Conservation (phyloP, 495 filamentous ascomycete genomes). For the Penicillium canariense region DNA sequence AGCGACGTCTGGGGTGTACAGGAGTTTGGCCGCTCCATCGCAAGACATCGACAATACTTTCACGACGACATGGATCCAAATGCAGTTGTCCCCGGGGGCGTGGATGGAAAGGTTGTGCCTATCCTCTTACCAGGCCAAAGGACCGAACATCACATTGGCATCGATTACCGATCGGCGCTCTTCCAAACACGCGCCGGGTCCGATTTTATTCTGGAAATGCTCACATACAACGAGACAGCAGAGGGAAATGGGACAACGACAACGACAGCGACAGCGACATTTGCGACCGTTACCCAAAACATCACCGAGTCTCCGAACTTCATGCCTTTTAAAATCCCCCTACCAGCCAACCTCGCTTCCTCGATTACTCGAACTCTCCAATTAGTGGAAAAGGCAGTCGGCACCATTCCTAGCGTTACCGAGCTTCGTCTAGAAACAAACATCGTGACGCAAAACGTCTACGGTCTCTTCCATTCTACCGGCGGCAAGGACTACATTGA, state of each 20-base stretch:
- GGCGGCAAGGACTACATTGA: constrained; percentile 15
- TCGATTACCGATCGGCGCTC: constrained; percentile 12
- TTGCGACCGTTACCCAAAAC: constrained; percentile 3
- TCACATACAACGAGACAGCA: constrained; percentile 2
- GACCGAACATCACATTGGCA: constrained; percentile 16
- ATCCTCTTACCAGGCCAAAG: neutral
- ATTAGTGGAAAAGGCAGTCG: constrained; percentile 2
- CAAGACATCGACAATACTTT: constrained; percentile 6
- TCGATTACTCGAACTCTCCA: constrained; percentile 5
- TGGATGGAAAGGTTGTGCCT: constrained; percentile 4
- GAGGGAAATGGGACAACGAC: neutral
- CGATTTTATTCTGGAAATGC: constrained; percentile 9
- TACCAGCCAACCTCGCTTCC: constrained; percentile 5
- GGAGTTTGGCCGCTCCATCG: constrained; percentile 11
- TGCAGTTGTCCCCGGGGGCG: constrained; percentile 1
- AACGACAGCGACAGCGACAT: neutral
- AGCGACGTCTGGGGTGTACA: constrained; percentile 20
- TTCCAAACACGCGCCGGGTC: constrained; percentile 19
- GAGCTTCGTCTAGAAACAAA: constrained; percentile 11
- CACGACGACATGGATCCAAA: constrained; percentile 11
- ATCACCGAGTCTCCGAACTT: constrained; percentile 2
- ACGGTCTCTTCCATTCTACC: constrained; percentile 15
- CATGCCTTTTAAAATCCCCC: constrained; percentile 7
- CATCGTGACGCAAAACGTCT: constrained; percentile 13
- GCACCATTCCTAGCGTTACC: neutral